Evolutionary conservation across 441 rosid genomes (phyloP).

Genomic region (Populus hybrid): DNA sequence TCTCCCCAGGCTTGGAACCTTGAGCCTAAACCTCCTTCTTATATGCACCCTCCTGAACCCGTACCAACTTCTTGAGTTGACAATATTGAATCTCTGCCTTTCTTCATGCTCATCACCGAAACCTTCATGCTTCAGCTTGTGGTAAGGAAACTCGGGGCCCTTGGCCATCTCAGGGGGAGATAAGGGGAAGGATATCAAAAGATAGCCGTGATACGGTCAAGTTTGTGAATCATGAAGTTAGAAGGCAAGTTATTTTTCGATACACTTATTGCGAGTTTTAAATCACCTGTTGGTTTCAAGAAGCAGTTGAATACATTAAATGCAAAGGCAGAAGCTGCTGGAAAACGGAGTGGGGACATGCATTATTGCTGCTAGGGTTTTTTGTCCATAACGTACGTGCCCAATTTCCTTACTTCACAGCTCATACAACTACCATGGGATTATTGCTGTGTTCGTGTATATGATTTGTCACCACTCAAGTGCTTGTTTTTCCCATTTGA

Average conservation of each 20-base stretch:
- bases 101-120: slow-evolving; percentile 23
- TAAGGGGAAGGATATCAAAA: neutral
- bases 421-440: too few relatives aligned
- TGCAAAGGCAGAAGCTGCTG: slow-evolving; percentile 17
- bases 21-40: slow-evolving; percentile 53
- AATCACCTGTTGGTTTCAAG: neutral
- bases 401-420: neutral
- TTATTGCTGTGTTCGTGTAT: too few relatives aligned
- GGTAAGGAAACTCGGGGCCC: slow-evolving; percentile 26
- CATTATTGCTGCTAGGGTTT: neutral
- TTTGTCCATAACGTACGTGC: neutral
- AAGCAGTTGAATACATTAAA: slow-evolving; percentile 37
- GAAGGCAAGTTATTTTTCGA: neutral
- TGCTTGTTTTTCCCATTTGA: too few relatives aligned
- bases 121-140: slow-evolving; percentile 39
- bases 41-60: slow-evolving; percentile 32
- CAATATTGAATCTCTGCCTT: neutral
- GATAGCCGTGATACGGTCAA: neutral
- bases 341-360: neutral
- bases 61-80: slow-evolving; percentile 31
- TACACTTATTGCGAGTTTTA: neutral
- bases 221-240: too few relatives aligned
- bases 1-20: slow-evolving; percentile 50
- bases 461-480: too few relatives aligned
- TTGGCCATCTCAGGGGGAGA: slow-evolving; percentile 12